A percentile compares a stretch with the other conserved stretches of the same genome.
Evolutionary conservation across 106 monocot genomes (phyloP).

Genomic region (Cymbidium sinense): DNA sequence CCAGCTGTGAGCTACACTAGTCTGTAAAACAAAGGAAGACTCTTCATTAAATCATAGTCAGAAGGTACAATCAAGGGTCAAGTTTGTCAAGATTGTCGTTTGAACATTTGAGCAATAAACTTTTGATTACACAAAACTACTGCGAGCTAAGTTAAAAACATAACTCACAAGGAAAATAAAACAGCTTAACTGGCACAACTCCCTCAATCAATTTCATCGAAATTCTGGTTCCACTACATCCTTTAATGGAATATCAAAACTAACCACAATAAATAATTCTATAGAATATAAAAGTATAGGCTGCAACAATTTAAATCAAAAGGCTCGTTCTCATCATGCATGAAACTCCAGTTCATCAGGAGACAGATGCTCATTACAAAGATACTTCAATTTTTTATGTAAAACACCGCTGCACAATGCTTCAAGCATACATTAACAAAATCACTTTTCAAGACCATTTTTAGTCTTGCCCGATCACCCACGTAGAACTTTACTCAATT

Average conservation of each 20-base stretch:
- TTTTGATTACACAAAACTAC: neutral
- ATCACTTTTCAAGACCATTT: neutral
- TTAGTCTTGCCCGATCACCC: neutral
- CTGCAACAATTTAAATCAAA: neutral
- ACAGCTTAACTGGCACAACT: neutral
- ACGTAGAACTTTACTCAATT: neutral
- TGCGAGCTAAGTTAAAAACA: neutral
- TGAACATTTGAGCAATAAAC: neutral
- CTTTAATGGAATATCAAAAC: neutral
- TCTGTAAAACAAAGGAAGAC: conserved; percentile 24
- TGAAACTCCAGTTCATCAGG: neutral
- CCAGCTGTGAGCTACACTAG: conserved; percentile 58
- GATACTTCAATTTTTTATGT: neutral
- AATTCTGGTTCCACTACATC: neutral
- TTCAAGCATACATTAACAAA: neutral
- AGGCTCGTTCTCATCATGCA: neutral
- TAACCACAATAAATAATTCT: neutral
- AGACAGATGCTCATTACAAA: neutral
- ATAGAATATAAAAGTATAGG: neutral
- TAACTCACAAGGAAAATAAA: neutral
- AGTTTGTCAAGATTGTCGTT: too few species aligned
- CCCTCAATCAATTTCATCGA: neutral
- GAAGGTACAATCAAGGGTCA: neutral
- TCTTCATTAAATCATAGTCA: neutral
- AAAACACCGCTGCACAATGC: neutral